Evolutionary conservation across 345 rosid genomes (phyloP).

Genomic region (Eucalyptus microcorys): DNA sequence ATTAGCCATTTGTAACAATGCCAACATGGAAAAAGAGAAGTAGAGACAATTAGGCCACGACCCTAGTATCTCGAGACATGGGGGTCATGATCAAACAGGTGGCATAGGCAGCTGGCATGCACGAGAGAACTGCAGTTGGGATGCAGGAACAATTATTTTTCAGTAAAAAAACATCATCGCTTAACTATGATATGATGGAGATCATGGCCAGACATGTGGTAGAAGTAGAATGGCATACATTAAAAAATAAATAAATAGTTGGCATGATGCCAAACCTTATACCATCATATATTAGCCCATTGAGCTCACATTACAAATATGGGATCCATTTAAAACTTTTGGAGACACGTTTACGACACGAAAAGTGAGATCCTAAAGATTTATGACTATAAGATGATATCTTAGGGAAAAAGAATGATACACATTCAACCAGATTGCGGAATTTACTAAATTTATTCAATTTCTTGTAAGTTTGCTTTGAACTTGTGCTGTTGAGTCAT

Average conservation of each 20-base stretch:
- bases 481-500: not conserved
- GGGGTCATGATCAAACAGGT: not conserved
- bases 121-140: not conserved
- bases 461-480: not conserved
- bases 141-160: not conserved
- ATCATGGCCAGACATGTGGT: not conserved
- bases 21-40: not conserved
- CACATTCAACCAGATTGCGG: not conserved
- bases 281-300: not conserved
- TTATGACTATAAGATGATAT: not conserved
- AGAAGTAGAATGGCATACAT: not conserved
- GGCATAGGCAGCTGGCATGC: not conserved
- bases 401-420: not conserved
- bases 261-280: not conserved
- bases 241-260: not conserved
- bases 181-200: not conserved
- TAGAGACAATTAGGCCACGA: not conserved
- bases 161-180: not conserved
- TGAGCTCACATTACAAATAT: not conserved
- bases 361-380: not conserved
- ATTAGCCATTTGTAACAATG: not conserved
- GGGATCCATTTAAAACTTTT: not conserved
- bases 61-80: not conserved
- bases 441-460: not conserved
- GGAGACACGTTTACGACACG: not conserved